Evolutionary conservation across 2,329 filamentous ascomycete species (phyloP), one percentile per base, ranked within the genome.

Genomic region (Pseudogymnoascus sp.): DNA sequence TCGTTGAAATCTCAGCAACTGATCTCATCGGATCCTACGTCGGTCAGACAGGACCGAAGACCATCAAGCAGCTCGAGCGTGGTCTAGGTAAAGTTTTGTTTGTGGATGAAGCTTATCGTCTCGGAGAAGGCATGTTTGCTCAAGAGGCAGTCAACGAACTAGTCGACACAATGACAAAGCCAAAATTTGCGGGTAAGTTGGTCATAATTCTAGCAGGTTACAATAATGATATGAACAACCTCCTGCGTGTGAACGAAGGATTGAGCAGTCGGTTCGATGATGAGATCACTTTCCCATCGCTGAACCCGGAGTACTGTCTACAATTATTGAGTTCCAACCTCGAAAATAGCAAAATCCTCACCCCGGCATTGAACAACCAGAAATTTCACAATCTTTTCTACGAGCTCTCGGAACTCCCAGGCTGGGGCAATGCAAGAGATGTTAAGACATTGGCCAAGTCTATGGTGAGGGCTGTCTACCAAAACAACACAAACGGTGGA

Each of bases 71-170:
- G 0, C 73, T 91, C 0, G 84, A 90, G 49, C 59, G 65, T 3
- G 71, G 64, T 1, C 71, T 85, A 0, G 82, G 83, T 0, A 83
- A 82, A 60, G 78, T 85, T 1, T 74, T 86, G 0, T 83, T 85
- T 68, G 77, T 85, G 2, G 83, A 85, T 63, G 82, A 85, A 70
- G 83, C 82, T 0, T 85, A 85, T 64, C 77, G 82, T 1, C 76
- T 85, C 0, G 78, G 72, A 0, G 76, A 81, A 16, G 80, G 80
- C 0, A 38, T 62, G 0, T 85, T 81, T 65, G 79, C 77, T 0
- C 75, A 76, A 60, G 84, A 92, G 90, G 66, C 89, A 84, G 75
- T 92, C 84, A 69, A 91, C 78, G 84, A 91, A 88, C 81, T 92
- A 83, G 67, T 78, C 72, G 63, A 78, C 73, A 11, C 74, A 72